Base-by-base conservation (phyloP, 2,329 filamentous ascomycete genomes). In the Nemania bipapillata region DNA sequence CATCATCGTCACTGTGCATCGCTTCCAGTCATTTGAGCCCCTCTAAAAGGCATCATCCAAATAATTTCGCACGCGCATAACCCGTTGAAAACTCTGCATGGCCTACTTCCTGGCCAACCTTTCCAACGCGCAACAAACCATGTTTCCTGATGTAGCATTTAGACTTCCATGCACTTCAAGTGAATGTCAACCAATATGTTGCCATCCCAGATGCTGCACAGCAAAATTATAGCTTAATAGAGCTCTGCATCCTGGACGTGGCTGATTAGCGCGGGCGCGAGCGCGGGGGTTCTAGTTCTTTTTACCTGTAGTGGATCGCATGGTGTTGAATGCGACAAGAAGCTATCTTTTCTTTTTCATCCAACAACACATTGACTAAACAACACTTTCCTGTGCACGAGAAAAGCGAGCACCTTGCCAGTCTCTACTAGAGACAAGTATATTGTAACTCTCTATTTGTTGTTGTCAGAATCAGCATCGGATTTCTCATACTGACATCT, bases 401-500 rank as follows among this genome's bases (percentile, higher is more conserved):
- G 35, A 49, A 37, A 50, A 54, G 40, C 28, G 24, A 55, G 32
- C 52, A 53, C n/a, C 11, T 53, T 28, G n/a, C 28, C 40, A 32
- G 55, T 35, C 42, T 49, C 49, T 32, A 20, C 47, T 52, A 54
- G 28, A 20, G 24, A 24, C 17, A 30, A 24, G 56, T 37, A 63
- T 24, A 20, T 20, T 37, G 57, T 53, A 52, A 42, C 12, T 45
- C n/a, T 58, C 54, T 49, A 9, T 52, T 56, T 37, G 37, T 24
- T 17, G 15, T 42, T 60, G 20, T 60, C 6, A 53, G 28, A 47
- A 56, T 15, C 4, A 47, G 35, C 50, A 52, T 28, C 45, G 49
- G 55, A 35, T 40, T 59, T 37, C 24, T 24, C 20, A 45, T 65
- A 70, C 70, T 75, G 59, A 75, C 69, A 47, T 72, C 17, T 12